Evolutionary conservation across 2,329 filamentous ascomycete genomes (phyloP).

Genomic region (Trichoderma sp.): DNA sequence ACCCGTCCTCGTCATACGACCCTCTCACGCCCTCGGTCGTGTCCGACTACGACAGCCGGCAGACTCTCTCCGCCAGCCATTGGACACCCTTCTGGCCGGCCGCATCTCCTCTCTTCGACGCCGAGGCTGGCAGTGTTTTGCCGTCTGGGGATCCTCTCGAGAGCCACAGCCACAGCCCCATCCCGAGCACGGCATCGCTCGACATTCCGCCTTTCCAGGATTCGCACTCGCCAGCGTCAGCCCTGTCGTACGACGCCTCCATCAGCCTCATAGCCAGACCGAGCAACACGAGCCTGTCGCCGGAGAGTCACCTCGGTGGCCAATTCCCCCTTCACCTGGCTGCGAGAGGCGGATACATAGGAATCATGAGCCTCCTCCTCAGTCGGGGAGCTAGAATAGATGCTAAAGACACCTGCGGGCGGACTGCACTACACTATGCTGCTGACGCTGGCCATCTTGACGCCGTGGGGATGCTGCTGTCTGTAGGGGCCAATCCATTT

Average conservation of each 20-base stretch:
- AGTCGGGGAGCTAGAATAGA: conserved; percentile 16
- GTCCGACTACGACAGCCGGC: conserved; percentile 15
- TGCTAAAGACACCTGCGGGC: conserved; percentile 20
- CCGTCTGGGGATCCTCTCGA: conserved; percentile 15
- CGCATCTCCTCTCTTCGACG: conserved; percentile 13
- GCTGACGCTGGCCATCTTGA: conserved; percentile 23
- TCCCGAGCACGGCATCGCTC: conserved; percentile 7
- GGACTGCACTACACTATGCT: conserved; percentile 23
- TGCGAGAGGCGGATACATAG: conserved; percentile 17
- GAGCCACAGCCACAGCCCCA: conserved; percentile 13
- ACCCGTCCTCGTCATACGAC: conserved; percentile 15
- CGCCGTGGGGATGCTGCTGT: conserved; percentile 15
- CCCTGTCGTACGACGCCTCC: conserved; percentile 17
- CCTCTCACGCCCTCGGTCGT: conserved; percentile 17
- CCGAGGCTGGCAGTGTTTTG: background rate
- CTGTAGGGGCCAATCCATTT: conserved; percentile 19
- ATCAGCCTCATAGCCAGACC: conserved; percentile 1
- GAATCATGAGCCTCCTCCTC: conserved; percentile 18
- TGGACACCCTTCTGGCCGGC: conserved; percentile 18
- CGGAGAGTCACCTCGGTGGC: conserved; percentile 5
- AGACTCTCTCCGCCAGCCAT: background rate
- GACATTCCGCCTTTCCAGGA: conserved; percentile 19
- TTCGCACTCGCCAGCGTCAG: conserved; percentile 14
- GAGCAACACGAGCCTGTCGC: background rate
- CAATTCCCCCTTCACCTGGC: conserved; percentile 25